phyloP scores from a whole-genome alignment of 768 basidiomycete genomes.

The Lentinula boryana region DNA sequence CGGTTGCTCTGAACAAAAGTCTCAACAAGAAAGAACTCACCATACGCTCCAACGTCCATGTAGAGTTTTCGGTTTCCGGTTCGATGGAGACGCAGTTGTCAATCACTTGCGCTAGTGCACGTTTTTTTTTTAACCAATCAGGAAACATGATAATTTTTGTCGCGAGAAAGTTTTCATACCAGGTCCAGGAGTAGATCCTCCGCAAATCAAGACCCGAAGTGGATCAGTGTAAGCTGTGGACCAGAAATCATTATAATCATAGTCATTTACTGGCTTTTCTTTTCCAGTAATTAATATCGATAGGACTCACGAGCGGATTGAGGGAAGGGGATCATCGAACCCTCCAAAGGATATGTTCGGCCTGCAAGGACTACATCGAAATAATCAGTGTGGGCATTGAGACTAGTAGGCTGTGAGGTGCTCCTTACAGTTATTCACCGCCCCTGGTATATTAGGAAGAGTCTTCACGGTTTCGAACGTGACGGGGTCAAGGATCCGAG shows the following conservation, averaged over 20 bases:
- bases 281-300: background rate
- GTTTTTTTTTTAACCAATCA: background rate
- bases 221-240: slow-evolving; percentile 57
- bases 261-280: no score
- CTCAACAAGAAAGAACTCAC: slow-evolving; percentile 23
- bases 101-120: slow-evolving; percentile 26
- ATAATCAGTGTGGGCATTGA: background rate
- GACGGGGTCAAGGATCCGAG: slow-evolving; percentile 62
- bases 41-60: slow-evolving; percentile 77
- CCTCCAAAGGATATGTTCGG: slow-evolving; percentile 75
- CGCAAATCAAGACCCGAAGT: slow-evolving; percentile 64
- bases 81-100: slow-evolving; percentile 70
- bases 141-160: background rate
- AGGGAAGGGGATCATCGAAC: slow-evolving; percentile 64
- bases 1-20: no score
- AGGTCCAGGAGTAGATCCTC: slow-evolving; percentile 62
- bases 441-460: slow-evolving; percentile 70
- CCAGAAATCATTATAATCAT: background rate
- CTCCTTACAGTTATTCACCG: slow-evolving; percentile 56
- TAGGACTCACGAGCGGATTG: slow-evolving; percentile 39
- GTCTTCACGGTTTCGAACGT: slow-evolving; percentile 55
- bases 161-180: slow-evolving; percentile 20
- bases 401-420: background rate
- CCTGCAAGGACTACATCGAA: slow-evolving; percentile 47
- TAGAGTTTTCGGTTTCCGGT: slow-evolving; percentile 56